These are phyloP conservation scores for Plasmodium inui DNA, from an alignment of 169 alveolate genomes.

Conservation along the genomic window DNA sequence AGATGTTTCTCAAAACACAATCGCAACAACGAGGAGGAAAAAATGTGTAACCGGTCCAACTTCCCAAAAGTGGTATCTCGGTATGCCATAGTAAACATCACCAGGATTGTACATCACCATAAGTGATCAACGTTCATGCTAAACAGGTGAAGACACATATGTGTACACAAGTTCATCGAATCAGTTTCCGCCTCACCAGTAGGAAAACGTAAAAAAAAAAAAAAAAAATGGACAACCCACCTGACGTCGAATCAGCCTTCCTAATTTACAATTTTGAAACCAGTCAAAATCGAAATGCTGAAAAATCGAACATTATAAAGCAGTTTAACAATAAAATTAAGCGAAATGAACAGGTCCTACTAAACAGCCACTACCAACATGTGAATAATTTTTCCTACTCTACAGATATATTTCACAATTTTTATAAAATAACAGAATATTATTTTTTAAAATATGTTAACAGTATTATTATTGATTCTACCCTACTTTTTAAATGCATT, in stretches of 20 bases:
- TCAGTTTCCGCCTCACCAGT: background rate
- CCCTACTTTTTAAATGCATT: conserved; percentile 48
- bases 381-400: conserved; percentile 70
- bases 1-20: background rate
- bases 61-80: background rate
- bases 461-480: conserved; percentile 59
- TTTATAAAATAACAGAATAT: conserved; percentile 52
- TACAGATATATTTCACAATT: conserved; percentile 59
- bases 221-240: conserved; percentile 14
- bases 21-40: background rate
- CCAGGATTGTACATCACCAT: background rate
- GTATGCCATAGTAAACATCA: too few relatives aligned
- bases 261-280: conserved; percentile 56
- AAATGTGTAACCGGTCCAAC: background rate
- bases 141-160: background rate
- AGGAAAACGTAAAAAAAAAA: background rate
- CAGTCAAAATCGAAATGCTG: background rate
- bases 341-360: conserved; percentile 1
- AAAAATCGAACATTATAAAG: conserved; percentile 20
- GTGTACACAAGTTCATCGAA: background rate
- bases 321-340: conserved; percentile 54
- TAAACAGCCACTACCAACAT: conserved; percentile 48
- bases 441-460: conserved; percentile 56
- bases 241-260: conserved; percentile 35
- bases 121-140: background rate